Base-by-base conservation (phyloP, 352 stramenopile genomes). In the Thraustochytrium striatum region DNA sequence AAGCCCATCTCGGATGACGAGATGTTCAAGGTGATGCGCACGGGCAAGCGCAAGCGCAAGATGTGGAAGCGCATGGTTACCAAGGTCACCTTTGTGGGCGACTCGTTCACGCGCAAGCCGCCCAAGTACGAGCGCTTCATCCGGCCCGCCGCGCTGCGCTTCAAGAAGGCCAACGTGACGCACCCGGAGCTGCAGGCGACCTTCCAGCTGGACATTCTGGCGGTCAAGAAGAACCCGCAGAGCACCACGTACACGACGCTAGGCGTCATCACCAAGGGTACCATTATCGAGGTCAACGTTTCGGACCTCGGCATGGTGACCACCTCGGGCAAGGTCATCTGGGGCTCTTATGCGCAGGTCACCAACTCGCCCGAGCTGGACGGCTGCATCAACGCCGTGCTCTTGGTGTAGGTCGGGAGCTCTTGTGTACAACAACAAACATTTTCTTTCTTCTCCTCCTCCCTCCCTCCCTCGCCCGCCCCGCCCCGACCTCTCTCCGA, bases 101-200 rank as follows among this genome's bases (percentile, higher is more conserved):
- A 99, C 68, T 96, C 95, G 84, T 99, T 98, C 82, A 99, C 96
- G 61, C 91, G 97, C 72, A 99, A 99, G 84, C 95, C 96, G 75
- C 97, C 97, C 83, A 99, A 99, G 85, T 99, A 99, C 87, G 97
- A 99, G 89, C 92, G 96, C 36, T 99, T 99, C 85, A 99, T 99
- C 83, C 93, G 97, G 11, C 97, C 97, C 8, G 97, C 91, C 35
- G 97, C 95, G 82, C 92, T 99, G 84, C 91, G 97, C 69, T 98
- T 99, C 87, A 99, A 99, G 87, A 98, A 99, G 86, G 96, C 97
- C 3, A 97, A 99, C 86, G 95, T 99, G 25, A 99, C 96, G 16
- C 97, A 99, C 90, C 97, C 97, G n/a, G 97, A 99, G 88, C 90
- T 99, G 55, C 98, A 99, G 87, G 97, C 96, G 9, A 99, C 96